Evolutionary conservation across 495 filamentous ascomycete species (phyloP).

Genomic region (Cercophora newfieldiana): DNA sequence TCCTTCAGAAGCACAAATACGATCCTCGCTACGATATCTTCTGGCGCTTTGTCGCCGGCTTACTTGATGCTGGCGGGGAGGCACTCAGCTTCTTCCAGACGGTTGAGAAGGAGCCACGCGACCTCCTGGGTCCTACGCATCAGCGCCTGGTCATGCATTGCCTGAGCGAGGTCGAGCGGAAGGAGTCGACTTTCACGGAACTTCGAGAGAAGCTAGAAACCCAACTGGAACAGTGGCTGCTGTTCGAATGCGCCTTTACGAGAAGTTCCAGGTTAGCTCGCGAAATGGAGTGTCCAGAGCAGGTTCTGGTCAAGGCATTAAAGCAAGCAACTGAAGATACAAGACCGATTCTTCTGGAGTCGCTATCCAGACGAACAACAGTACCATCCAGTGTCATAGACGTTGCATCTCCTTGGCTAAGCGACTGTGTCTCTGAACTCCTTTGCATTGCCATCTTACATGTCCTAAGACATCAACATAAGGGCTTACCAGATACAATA

Average conservation of each 20-base stretch:
- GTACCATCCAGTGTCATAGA: constrained; percentile 25
- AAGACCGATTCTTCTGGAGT: constrained; percentile 19
- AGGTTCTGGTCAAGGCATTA: constrained; percentile 23
- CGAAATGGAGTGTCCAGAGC: constrained; percentile 34
- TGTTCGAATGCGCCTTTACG: constrained; percentile 30
- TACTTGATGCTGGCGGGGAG: constrained; percentile 28
- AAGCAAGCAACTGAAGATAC: constrained; percentile 17
- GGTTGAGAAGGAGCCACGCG: constrained; percentile 41
- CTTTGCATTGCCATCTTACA: constrained; percentile 8
- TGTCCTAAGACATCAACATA: neutral
- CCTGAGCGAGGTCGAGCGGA: constrained; percentile 34
- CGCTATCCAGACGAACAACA: constrained; percentile 20
- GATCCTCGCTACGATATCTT: constrained; percentile 41
- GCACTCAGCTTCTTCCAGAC: constrained; percentile 34
- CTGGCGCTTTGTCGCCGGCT: constrained; percentile 48
- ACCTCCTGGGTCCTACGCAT: constrained; percentile 42
- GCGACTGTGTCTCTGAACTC: constrained; percentile 4
- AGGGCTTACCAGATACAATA: constrained; percentile 10
- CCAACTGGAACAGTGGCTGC: constrained; percentile 28
- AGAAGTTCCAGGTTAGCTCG: constrained; percentile 7
- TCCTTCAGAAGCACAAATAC: constrained; percentile 44
- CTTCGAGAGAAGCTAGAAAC: constrained; percentile 25
- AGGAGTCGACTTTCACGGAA: constrained; percentile 12
- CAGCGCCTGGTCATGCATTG: constrained; percentile 45
- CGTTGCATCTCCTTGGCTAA: constrained; percentile 20